Conservation (phyloP, 306 rosid species). For the Castanospermum australe region DNA sequence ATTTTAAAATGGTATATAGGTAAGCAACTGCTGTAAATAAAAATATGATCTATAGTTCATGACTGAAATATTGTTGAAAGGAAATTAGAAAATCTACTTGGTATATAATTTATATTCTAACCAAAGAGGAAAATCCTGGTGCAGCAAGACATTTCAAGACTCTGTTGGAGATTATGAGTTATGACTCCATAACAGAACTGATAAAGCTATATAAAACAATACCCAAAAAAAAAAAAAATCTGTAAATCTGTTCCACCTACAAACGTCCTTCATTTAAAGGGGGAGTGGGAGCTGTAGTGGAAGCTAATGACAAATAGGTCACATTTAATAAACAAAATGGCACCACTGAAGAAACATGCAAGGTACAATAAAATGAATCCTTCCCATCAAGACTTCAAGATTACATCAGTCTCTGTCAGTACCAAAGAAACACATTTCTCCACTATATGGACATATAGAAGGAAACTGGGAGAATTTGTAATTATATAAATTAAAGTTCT, state of each 20-base stretch:
- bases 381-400: slow-evolving; percentile 4
- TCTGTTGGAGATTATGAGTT: neutral
- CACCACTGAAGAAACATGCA: neutral
- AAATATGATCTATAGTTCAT: neutral
- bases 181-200: neutral
- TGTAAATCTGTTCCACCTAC: neutral
- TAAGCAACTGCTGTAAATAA: neutral
- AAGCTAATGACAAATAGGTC: neutral
- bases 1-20: neutral
- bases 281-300: neutral
- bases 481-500: slow-evolving; percentile 12
- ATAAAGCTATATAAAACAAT: neutral
- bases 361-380: neutral
- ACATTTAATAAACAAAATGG: slow-evolving; percentile 1
- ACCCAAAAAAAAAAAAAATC: neutral
- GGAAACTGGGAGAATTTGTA: neutral
- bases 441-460: neutral
- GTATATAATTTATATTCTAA: neutral
- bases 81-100: neutral
- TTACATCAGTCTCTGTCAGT: neutral
- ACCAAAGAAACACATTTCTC: neutral
- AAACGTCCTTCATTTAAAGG: neutral
- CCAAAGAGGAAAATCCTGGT: neutral
- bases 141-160: neutral
- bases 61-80: neutral